phyloP scores from a whole-genome alignment of 2,329 filamentous ascomycete species.

The Claviceps paspali region DNA sequence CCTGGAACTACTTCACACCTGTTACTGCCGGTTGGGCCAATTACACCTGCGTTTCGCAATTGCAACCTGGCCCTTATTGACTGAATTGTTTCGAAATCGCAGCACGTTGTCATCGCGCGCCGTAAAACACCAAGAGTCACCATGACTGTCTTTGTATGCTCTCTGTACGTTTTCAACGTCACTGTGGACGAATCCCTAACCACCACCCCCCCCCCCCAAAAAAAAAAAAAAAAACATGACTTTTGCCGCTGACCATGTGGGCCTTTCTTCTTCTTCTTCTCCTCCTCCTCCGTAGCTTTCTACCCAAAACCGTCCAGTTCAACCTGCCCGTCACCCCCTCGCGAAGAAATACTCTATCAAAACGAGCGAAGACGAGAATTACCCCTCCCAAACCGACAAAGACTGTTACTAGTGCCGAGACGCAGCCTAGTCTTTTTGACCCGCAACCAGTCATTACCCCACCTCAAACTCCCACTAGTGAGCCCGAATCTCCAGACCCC shows the following conservation, averaged over 20 bases:
- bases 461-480: constrained; percentile 38
- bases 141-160: constrained; percentile 27
- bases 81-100: background rate
- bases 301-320: constrained; percentile 87
- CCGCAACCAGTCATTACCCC: constrained; percentile 33
- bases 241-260: background rate
- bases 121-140: constrained; percentile 10
- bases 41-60: background rate
- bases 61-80: background rate
- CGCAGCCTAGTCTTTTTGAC: constrained; percentile 38
- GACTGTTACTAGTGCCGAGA: constrained; percentile 14
- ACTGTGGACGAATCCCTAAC: too few species aligned
- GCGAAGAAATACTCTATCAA: constrained; percentile 18
- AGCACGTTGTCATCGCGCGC: background rate
- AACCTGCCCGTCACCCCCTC: constrained; percentile 43
- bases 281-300: too few species aligned
- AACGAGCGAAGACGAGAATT: constrained; percentile 15
- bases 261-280: background rate
- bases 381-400: constrained; percentile 12
- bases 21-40: too few species aligned
- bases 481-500: constrained; percentile 27
- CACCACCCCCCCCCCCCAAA: too few species aligned
- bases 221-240: too few species aligned
- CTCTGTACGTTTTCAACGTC: constrained; percentile 17
- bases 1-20: background rate